phyloP scores from a whole-genome alignment of 73 alveolate species.

The Diophrys sp. region DNA sequence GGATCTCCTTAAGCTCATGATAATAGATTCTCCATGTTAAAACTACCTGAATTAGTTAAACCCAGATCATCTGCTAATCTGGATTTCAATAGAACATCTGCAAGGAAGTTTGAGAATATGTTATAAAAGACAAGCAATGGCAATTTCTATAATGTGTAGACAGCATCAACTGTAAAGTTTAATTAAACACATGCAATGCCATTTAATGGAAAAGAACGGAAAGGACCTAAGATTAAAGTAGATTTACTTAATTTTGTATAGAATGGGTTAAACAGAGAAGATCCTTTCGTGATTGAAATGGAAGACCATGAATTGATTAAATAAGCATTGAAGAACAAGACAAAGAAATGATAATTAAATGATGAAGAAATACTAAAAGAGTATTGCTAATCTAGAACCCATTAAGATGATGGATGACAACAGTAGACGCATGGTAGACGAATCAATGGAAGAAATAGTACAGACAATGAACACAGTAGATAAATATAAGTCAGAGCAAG shows the following conservation, averaged over 20 bases:
- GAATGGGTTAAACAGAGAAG: not conserved
- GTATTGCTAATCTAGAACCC: too few relatives aligned
- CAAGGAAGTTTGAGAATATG: not conserved
- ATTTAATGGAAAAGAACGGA: not conserved
- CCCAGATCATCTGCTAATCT: not conserved
- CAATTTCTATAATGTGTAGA: not conserved
- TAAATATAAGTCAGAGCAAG: too few relatives aligned
- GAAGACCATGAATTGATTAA: not conserved
- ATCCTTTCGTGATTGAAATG: not conserved
- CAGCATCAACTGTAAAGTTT: not conserved
- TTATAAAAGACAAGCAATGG: not conserved
- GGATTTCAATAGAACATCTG: not conserved
- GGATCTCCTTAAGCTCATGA: conserved; percentile 1
- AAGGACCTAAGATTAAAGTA: not conserved
- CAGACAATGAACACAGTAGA: too few relatives aligned
- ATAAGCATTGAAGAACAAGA: too few relatives aligned
- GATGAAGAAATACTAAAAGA: too few relatives aligned
- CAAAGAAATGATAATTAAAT: not conserved
- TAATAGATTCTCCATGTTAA: not conserved
- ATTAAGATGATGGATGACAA: too few relatives aligned
- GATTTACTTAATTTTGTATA: not conserved
- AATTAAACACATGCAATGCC: not conserved
- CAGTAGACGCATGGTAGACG: too few relatives aligned
- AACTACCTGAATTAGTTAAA: not conserved
- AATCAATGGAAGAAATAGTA: too few relatives aligned